phyloP scores from a whole-genome alignment of 2,329 filamentous ascomycete genomes.

The Alternaria longipes region DNA sequence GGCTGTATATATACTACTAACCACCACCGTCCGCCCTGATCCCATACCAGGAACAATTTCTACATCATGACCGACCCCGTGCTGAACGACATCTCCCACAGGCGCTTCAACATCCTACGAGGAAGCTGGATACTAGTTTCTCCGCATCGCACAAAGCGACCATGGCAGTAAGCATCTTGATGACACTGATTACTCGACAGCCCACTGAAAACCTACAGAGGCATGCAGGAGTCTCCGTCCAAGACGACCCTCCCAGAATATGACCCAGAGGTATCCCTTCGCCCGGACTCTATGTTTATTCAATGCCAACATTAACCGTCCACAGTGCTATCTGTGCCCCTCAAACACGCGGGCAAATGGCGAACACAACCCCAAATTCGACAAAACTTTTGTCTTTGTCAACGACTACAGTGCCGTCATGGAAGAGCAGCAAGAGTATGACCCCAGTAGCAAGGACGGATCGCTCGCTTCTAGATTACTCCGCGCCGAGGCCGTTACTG shows the following conservation, averaged over 20 bases:
- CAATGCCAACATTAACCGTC: slow-evolving; percentile 30
- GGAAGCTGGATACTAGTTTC: slow-evolving; percentile 94
- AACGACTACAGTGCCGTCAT: slow-evolving; percentile 99
- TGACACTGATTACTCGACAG: neutral
- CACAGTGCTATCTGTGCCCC: slow-evolving; percentile 90
- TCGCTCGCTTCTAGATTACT: slow-evolving; percentile 78
- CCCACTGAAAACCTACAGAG: slow-evolving; percentile 44
- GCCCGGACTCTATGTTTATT: slow-evolving; percentile 1
- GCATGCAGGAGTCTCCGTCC: slow-evolving; percentile 58
- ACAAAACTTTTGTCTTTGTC: slow-evolving; percentile 89
- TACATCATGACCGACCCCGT: slow-evolving; percentile 58
- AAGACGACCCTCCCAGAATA: slow-evolving; percentile 73
- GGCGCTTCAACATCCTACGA: slow-evolving; percentile 90
- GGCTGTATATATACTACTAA: slow-evolving; percentile 23
- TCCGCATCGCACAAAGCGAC: slow-evolving; percentile 93
- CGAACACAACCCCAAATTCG: slow-evolving; percentile 84
- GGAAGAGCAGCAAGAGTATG: slow-evolving; percentile 86
- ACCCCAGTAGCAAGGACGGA: slow-evolving; percentile 59
- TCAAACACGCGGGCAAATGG: slow-evolving; percentile 89
- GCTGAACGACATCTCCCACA: slow-evolving; percentile 91
- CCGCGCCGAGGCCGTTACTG: slow-evolving; percentile 84
- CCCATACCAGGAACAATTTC: slow-evolving; percentile 13
- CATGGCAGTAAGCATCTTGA: slow-evolving; percentile 83
- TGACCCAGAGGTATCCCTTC: slow-evolving; percentile 66
- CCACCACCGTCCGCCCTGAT: slow-evolving; percentile 16